phyloP scores from a whole-genome alignment of 2,329 filamentous ascomycete species.

The Colletotrichum sublineola region DNA sequence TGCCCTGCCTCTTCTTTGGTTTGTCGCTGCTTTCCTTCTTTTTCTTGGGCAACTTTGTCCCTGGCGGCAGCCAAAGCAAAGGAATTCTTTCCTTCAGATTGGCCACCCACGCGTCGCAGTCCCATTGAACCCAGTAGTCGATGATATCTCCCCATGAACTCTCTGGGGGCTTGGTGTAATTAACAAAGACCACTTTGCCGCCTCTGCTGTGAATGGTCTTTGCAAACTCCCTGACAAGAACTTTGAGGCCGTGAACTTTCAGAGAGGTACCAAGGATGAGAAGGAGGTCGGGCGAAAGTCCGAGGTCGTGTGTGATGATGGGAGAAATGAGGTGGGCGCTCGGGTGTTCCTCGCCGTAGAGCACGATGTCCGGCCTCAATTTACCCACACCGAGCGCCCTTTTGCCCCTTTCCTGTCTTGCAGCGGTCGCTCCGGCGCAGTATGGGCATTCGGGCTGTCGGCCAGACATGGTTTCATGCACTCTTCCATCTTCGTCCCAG shows the following conservation, averaged over 20 bases:
- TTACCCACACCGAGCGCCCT: constrained; percentile 76
- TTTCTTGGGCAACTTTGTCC: constrained; percentile 56
- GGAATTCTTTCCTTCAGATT: constrained; percentile 72
- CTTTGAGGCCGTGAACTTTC: constrained; percentile 78
- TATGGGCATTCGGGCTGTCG: constrained; percentile 76
- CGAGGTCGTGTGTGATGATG: constrained; percentile 76
- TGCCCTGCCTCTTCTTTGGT: constrained; percentile 32
- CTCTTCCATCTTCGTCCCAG: constrained; percentile 70
- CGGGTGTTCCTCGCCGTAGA: constrained; percentile 82
- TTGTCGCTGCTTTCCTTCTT: constrained; percentile 50
- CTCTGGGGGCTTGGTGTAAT: constrained; percentile 78
- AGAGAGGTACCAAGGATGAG: constrained; percentile 80
- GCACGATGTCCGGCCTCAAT: constrained; percentile 78
- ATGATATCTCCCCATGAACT: constrained; percentile 80
- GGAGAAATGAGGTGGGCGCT: constrained; percentile 76
- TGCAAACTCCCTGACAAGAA: constrained; percentile 78
- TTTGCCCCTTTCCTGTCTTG: constrained; percentile 74
- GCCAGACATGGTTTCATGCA: constrained; percentile 70
- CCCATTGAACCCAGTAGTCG: constrained; percentile 81
- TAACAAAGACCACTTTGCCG: constrained; percentile 80
- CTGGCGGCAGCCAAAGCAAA: constrained; percentile 69
- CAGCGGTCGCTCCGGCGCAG: constrained; percentile 73
- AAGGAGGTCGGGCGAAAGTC: constrained; percentile 74
- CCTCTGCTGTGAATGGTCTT: constrained; percentile 77
- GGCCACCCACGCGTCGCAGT: constrained; percentile 79